phyloP scores from a whole-genome alignment of 768 basidiomycete genomes.

The Antrodiella citrinella region DNA sequence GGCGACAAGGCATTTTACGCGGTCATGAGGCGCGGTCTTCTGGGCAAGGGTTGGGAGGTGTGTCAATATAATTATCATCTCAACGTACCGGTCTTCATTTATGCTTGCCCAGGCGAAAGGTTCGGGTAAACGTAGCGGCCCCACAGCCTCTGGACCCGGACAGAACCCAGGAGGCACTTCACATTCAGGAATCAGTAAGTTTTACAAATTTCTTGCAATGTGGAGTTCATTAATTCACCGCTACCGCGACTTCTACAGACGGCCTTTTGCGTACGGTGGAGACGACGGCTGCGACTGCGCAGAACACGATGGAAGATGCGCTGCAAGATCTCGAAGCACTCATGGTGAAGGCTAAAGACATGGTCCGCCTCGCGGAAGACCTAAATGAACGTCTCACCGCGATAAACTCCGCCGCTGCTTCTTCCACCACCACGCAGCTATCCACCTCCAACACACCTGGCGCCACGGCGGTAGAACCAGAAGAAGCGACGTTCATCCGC shows the following conservation, averaged over 20 bases:
- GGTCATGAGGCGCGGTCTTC: slow-evolving; percentile 60
- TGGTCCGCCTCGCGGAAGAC: slow-evolving; percentile 84
- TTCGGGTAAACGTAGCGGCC: background rate
- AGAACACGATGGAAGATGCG: slow-evolving; percentile 64
- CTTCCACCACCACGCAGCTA: slow-evolving; percentile 14
- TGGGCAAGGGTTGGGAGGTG: slow-evolving; percentile 73
- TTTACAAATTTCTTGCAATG: background rate
- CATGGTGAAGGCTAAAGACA: slow-evolving; percentile 86
- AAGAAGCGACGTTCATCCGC: slow-evolving; percentile 82
- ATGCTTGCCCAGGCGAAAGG: background rate
- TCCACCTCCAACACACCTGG: slow-evolving; percentile 1
- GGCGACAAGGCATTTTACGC: slow-evolving; percentile 82
- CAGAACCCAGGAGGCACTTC: background rate
- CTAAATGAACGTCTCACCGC: slow-evolving; percentile 76
- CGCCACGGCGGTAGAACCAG: slow-evolving; percentile 46
- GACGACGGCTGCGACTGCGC: slow-evolving; percentile 51
- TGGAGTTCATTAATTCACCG: background rate
- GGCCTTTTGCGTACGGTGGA: slow-evolving; percentile 78
- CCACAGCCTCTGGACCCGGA: background rate
- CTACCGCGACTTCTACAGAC: slow-evolving; percentile 33
- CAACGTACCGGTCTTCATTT: slow-evolving; percentile 13
- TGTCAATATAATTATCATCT: slow-evolving; percentile 1
- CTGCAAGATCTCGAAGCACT: slow-evolving; percentile 84
- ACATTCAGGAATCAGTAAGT: background rate
- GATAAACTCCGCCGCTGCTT: slow-evolving; percentile 17